Evolutionary conservation across 1,284 basidiomycete species (phyloP).

Genomic region (Leccinum angustisporum): DNA sequence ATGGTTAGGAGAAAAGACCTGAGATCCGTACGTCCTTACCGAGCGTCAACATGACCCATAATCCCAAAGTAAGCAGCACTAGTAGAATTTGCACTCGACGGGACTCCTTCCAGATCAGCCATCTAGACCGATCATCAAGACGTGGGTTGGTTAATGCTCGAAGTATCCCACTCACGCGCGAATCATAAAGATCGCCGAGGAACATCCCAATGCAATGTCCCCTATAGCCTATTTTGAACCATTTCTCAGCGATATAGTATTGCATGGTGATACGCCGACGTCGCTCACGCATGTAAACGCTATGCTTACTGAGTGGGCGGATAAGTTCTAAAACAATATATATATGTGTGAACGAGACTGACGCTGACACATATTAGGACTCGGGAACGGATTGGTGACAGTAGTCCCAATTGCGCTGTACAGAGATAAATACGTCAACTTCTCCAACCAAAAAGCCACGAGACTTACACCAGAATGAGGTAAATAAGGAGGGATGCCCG

Average conservation of each 20-base stretch:
- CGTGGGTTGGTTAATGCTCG: neutral
- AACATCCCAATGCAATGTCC: slow-evolving; percentile 18
- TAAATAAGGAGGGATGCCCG: slow-evolving; percentile 12
- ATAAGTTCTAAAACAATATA: neutral
- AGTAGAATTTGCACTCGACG: slow-evolving; percentile 14
- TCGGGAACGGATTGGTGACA: neutral
- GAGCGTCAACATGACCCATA: slow-evolving; percentile 15
- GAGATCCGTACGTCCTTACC: slow-evolving; percentile 11
- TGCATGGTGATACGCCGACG: too few species aligned
- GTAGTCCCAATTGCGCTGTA: slow-evolving; percentile 5
- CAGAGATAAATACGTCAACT: neutral
- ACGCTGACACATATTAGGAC: slow-evolving; percentile 11
- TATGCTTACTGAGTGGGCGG: neutral
- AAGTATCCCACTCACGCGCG: slow-evolving; percentile 23
- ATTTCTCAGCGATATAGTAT: neutral
- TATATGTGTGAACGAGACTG: slow-evolving; percentile 3
- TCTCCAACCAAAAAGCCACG: neutral
- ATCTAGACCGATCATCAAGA: slow-evolving; percentile 15
- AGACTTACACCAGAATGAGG: slow-evolving; percentile 17
- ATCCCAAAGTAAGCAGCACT: slow-evolving; percentile 15
- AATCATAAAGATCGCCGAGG: slow-evolving; percentile 24
- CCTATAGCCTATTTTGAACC: slow-evolving; percentile 3
- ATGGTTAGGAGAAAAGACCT: neutral
- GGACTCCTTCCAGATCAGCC: slow-evolving; percentile 27
- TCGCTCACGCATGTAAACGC: slow-evolving; percentile 7